Base-by-base conservation (phyloP, 2,329 filamentous ascomycete species). In the Cyclaneusma minus region DNA sequence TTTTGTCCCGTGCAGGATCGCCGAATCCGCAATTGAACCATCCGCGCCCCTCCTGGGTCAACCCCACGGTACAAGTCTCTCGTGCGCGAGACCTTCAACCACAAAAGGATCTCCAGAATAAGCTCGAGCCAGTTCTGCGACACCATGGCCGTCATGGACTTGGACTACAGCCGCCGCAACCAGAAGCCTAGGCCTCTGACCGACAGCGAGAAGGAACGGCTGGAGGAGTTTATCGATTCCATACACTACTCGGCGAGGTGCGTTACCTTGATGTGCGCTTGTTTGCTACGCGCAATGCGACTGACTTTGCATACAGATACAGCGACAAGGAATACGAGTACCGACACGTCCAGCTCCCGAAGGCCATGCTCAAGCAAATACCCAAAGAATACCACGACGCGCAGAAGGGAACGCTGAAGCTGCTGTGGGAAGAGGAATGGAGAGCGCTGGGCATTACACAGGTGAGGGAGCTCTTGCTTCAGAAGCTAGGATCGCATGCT, bases 351-450 rank as follows among this genome's bases (percentile, higher is more conserved):
- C 85, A 94, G 54, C 71, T 98, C 16, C 89, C 89, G 22, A 98
- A 98, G 58, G 76, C 83, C 41, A 98, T 98, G 89, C 73, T 98
- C 37, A 95, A 95, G 57, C 79, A 71, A 21, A 95, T 98, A 41
- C 89, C 89, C 12, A 77, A 85, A 50, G 87, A 94, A 37, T 93
- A 93, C 55, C 87, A 92, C 48, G 85, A 94, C 52, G 66, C 73
- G 26, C 60, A 71, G 27, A 83, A 92, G 55, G 89, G 89, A 35
- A 95, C 87, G 5, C 58, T 98, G 53, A 98, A 95, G 61, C 60
- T 98, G 40, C 59, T 98, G 34, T 94, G 87, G 85, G 89, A 98
- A 54, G 87, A 95, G 39, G 89, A 98, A 58, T 98, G 89, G 89
- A 75, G 89, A 55, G 84, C 79, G 18, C 66, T 98, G 47, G 89